Base-by-base conservation (phyloP, 371 early-diverging fungal genomes). In the Syncephalastrum monosporum region DNA sequence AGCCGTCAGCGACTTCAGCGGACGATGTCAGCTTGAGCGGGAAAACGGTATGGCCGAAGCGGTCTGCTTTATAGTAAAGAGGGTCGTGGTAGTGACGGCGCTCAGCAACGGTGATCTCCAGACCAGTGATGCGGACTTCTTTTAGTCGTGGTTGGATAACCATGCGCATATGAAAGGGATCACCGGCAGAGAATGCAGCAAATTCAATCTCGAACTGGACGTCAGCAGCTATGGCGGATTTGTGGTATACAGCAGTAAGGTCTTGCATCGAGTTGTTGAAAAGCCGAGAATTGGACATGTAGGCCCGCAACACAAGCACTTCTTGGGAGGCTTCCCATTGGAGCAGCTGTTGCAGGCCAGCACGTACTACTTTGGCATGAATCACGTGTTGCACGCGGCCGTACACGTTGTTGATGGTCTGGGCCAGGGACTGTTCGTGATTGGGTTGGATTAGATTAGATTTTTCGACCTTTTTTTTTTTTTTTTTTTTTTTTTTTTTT, bases 111-210 rank as follows among this genome's bases (percentile, higher is more conserved):
- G 47, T 64, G 5, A 75, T 44, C 23, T 72, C 68, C 60, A 72
- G 61, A 17, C 67, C 60, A 24, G 72, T 73, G 5, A 75, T 27
- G 7, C 68, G 66, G 21, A 62, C 64, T 50, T 72, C 66, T 21
- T 75, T 75, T 13, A 57, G 56, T 43, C 68, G 70, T 13, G 76
- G 76, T 55, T 75, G 68, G 47, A 75, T 56, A 23, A 72, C 57
- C 25, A 60, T 50, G 10, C 76, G 65, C 41, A 72, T 60, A 46
- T 70, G 68, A 42, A 75, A 75, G 5, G 72, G 43, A 21, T 75
- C 76, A 8, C 76, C 76, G 1, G 72, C 55, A 10, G 76, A 72
- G 53, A 75, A 75, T 1, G 76, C 76, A 7, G 73, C 76, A 43
- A 67, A 65, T 55, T 75, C 76, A 44, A 75, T 65, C 7, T 70